These are phyloP conservation scores for Dactylellina parvicollis DNA, from an alignment of 2,329 filamentous ascomycete species.

Conservation along the genomic window DNA sequence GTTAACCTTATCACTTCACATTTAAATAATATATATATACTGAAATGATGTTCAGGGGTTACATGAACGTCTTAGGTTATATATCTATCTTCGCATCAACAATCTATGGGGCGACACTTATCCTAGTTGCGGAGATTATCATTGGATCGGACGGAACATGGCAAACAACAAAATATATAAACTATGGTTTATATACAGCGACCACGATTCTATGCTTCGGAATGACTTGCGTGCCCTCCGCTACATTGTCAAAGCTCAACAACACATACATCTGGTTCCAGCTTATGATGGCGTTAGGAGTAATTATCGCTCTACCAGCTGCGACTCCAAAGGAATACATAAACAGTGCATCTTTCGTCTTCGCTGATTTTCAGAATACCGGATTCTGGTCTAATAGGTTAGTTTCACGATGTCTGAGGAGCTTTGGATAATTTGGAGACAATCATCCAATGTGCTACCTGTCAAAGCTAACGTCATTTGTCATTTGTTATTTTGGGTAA, in stretches of 20 bases:
- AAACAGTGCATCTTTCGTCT: conserved; percentile 58
- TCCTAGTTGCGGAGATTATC: conserved; percentile 57
- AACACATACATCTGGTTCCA: conserved; percentile 59
- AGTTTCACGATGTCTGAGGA: not conserved
- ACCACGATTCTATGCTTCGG: conserved; percentile 58
- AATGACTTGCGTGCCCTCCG: conserved; percentile 59
- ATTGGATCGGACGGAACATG: conserved; percentile 57
- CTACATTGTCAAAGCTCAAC: conserved; percentile 58
- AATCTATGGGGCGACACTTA: conserved; percentile 59
- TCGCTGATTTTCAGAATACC: conserved; percentile 58
- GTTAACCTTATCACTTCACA: conserved; percentile 30
- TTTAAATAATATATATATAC: not conserved
- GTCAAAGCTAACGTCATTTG: too few relatives aligned
- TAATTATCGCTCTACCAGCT: conserved; percentile 58
- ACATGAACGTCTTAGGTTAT: conserved; percentile 60
- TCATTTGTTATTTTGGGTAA: too few relatives aligned
- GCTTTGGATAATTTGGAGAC: not conserved
- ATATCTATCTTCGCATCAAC: conserved; percentile 60
- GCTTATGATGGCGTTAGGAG: conserved; percentile 58
- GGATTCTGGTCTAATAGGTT: conserved; percentile 58
- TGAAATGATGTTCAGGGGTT: conserved; percentile 58
- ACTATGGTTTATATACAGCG: conserved; percentile 59
- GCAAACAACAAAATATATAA: conserved; percentile 58
- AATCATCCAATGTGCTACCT: not conserved
- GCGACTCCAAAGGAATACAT: conserved; percentile 57